Evolutionary conservation across 495 filamentous ascomycete species (phyloP).

Genomic region (Podospora pseudocomata): DNA sequence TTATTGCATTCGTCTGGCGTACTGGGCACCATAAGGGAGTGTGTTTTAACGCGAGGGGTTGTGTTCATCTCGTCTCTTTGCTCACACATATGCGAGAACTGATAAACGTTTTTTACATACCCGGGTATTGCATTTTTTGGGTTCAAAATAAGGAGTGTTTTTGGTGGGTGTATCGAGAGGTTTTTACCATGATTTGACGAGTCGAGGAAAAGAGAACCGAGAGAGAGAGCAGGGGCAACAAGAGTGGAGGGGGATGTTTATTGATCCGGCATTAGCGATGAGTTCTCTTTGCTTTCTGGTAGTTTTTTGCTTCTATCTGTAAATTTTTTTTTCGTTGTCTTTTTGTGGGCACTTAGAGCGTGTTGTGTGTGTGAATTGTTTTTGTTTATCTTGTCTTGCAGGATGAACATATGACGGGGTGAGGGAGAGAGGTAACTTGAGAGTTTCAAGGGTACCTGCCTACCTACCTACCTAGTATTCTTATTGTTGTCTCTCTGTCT

Average conservation of each 20-base stretch:
- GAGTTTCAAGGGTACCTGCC: too few species aligned
- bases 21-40: constrained; percentile 9
- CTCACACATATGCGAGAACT: constrained; percentile 11
- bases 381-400: not conserved
- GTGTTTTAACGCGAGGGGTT: not conserved
- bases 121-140: constrained; percentile 30
- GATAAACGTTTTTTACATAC: constrained; percentile 26
- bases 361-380: not conserved
- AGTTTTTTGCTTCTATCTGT: not conserved
- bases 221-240: too few species aligned
- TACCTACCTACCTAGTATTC: too few species aligned
- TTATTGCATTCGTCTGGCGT: constrained; percentile 24
- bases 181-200: not conserved
- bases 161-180: not conserved
- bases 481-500: too few species aligned
- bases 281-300: not conserved
- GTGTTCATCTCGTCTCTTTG: constrained; percentile 7
- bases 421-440: too few species aligned
- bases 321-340: not conserved
- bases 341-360: not conserved
- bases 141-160: not conserved
- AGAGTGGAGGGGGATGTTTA: not conserved
- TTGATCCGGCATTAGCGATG: not conserved
- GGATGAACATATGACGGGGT: not conserved
- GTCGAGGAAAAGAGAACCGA: not conserved